phyloP scores from a whole-genome alignment of 768 basidiomycete genomes.

The Nidularia pulvinata region DNA sequence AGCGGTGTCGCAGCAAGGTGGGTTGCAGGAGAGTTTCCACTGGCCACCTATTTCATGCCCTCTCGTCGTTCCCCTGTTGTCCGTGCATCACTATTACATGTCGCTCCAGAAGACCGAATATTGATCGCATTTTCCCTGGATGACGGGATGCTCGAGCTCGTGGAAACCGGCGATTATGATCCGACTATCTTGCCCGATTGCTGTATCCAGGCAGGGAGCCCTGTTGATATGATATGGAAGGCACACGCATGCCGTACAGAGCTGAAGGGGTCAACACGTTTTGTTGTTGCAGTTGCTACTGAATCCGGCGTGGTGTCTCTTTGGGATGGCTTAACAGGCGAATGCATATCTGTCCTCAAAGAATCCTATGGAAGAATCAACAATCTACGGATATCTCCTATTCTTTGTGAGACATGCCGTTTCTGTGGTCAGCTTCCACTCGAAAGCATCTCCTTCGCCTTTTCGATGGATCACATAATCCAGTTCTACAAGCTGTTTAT shows the following conservation, averaged over 20 bases:
- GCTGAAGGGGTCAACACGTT: constrained; percentile 44
- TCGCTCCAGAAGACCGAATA: constrained; percentile 41
- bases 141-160: constrained; percentile 67
- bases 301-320: constrained; percentile 69
- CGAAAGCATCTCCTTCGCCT: constrained; percentile 65
- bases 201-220: constrained; percentile 58
- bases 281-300: constrained; percentile 63
- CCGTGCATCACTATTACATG: constrained; percentile 46
- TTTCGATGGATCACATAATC: constrained; percentile 66
- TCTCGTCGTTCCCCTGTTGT: constrained; percentile 40
- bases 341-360: constrained; percentile 63
- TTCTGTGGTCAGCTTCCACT: constrained; percentile 69
- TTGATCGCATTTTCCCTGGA: constrained; percentile 61
- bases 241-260: constrained; percentile 54
- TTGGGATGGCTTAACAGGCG: constrained; percentile 72
- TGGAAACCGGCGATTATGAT: constrained; percentile 47
- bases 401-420: constrained; percentile 56
- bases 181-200: constrained; percentile 41
- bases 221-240: constrained; percentile 48
- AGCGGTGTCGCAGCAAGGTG: constrained; percentile 60
- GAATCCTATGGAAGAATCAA: constrained; percentile 58
- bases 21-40: constrained; percentile 31
- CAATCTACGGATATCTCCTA: constrained; percentile 58
- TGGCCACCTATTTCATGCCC: constrained; percentile 38
- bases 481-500: constrained; percentile 65